Conservation (phyloP, 495 filamentous ascomycete genomes). For the Penicillium egyptiacum region DNA sequence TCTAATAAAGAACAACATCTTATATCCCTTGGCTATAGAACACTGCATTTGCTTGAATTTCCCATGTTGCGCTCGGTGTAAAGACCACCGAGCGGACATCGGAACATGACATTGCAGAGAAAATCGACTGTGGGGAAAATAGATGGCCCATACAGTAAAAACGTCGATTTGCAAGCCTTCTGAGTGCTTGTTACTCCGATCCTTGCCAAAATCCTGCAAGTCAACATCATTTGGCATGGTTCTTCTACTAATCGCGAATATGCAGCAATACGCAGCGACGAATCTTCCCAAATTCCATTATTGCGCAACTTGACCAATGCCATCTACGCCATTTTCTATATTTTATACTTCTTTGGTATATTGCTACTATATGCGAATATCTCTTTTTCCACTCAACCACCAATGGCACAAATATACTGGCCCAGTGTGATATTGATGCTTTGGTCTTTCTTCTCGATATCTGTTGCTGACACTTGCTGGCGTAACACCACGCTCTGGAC, state of each 20-base stretch:
- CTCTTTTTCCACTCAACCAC: background rate
- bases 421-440: conserved; percentile 15
- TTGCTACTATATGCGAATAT: background rate
- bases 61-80: conserved; percentile 13
- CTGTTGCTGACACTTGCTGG: conserved; percentile 52
- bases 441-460: conserved; percentile 19
- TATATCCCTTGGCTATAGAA: background rate
- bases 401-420: conserved; percentile 24
- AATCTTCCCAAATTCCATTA: background rate
- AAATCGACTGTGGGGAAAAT: conserved; percentile 17
- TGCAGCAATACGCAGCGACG: background rate
- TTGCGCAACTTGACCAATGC: background rate
- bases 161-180: conserved; percentile 8
- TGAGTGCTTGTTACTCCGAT: conserved; percentile 21
- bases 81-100: conserved; percentile 9
- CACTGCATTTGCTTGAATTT: background rate
- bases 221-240: conserved; percentile 3
- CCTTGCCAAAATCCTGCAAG: conserved; percentile 12
- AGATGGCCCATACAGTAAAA: background rate
- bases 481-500: conserved; percentile 54
- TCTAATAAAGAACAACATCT: background rate
- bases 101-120: conserved; percentile 8
- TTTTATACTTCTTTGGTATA: background rate
- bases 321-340: background rate
- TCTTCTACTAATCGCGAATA: conserved; percentile 26